Evolutionary conservation across 2,329 filamentous ascomycete species (phyloP), one percentile per base, ranked within the genome.

Genomic region (Alternaria sp.): DNA sequence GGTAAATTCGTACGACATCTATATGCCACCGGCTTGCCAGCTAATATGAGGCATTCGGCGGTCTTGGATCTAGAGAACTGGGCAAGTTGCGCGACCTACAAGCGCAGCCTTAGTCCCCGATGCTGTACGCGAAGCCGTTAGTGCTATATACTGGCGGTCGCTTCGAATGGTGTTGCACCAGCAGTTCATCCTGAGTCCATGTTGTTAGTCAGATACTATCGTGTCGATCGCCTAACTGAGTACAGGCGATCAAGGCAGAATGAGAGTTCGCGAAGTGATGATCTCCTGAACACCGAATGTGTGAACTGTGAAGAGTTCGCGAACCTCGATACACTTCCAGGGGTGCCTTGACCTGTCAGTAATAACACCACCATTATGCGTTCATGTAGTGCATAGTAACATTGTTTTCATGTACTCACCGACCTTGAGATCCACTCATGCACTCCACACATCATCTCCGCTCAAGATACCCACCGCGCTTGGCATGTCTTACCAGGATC

Each of bases 391-490:
- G 46, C 23, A 45, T 26, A 49, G 15, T n/a, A 49, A 28, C 26
- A 21, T 47, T 32, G 57, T 19, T 61, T 26, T 53, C 53, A 25
- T 45, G 8, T 21, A 12, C 54, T 58, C 40, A 19, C 54, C 46
- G 46, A 56, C 59, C 44, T 58, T 26, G 13, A 45, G 54, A 58
- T 28, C 59, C 59, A 46, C 54, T 51, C 40, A 25, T 52, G 54
- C 59, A 61, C 59, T 58, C 59, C 59, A 52, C 47, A 43, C 55
- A 15, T 59, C 55, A 54, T 30, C 21, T 62, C 26, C 55, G 49
- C 49, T 19, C 21, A 51, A 36, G 36, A 58, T 54, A 55, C 45
- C 57, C 57, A 59, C 43, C 57, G 28, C 13, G 50, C 59, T 61
- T 59, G 59, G 59, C 55, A 17, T 43, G 49, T 32, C 13, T 44